Evolutionary conservation across 2,329 filamentous ascomycete genomes (phyloP).

Genomic region (Seiridium unicorne): DNA sequence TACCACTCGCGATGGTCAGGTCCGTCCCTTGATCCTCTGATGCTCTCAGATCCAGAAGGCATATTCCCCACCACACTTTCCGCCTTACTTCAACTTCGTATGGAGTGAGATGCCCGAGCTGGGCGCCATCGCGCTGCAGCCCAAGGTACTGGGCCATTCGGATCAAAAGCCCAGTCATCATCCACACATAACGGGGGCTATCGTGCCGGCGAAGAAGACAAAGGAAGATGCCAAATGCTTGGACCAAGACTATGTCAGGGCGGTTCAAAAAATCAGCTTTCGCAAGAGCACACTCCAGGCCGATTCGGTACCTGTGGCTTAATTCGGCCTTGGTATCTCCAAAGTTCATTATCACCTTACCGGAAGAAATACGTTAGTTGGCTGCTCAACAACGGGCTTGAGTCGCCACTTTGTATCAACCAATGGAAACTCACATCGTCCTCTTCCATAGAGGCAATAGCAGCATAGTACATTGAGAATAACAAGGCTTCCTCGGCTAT

Average conservation of each 20-base stretch:
- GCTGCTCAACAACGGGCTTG: neutral
- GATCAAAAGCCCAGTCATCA: conserved; percentile 61
- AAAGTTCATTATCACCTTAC: conserved; percentile 50
- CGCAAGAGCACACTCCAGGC: conserved; percentile 58
- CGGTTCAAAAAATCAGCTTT: conserved; percentile 60
- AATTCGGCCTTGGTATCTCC: conserved; percentile 44
- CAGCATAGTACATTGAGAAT: conserved; percentile 61
- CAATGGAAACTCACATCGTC: conserved; percentile 44
- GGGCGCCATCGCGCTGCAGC: conserved; percentile 55
- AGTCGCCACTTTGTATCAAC: neutral
- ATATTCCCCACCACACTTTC: conserved; percentile 61
- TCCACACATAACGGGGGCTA: conserved; percentile 57
- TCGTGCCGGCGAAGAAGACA: conserved; percentile 51
- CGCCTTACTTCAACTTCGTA: conserved; percentile 64
- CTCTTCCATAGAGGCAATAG: conserved; percentile 59
- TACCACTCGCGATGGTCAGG: conserved; percentile 41
- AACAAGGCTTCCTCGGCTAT: conserved; percentile 55
- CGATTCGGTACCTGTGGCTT: conserved; percentile 48
- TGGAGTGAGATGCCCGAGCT: conserved; percentile 50
- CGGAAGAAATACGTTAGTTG: conserved; percentile 10
- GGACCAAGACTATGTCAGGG: conserved; percentile 57
- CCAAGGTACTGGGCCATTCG: conserved; percentile 53
- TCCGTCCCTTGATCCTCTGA: conserved; percentile 59
- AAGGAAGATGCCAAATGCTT: conserved; percentile 61
- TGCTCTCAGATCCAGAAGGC: conserved; percentile 56